Evolutionary conservation across 2,329 filamentous ascomycete species (phyloP), one percentile per base, ranked within the genome.

Genomic region (Diaporthe sp.): DNA sequence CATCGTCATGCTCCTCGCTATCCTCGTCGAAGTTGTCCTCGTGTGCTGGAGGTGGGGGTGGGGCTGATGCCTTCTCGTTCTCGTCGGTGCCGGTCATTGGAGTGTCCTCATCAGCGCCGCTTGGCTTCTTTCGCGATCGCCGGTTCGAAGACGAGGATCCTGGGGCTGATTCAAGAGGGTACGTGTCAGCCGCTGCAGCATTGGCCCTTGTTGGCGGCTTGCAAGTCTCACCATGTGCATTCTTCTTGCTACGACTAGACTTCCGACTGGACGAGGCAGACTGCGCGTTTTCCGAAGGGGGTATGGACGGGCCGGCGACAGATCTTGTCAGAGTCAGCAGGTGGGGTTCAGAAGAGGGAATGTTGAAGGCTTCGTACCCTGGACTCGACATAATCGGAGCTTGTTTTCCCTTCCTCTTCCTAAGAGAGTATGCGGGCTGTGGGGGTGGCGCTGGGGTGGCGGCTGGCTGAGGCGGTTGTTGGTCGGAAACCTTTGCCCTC

Each of bases 61-160:
- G 81, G 59, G 83, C 82, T 30, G 84, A 80, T 44, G 84, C 84
- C 44, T 85, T 86, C 42, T 84, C 83, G 61, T 80, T 86, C 74
- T 90, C 91, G 74, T 93, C 92, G 42, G 89, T 91, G 75, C 94
- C 92, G 65, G 91, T 92, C 92, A 96, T 95, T 42, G 88, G 84
- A 68, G 91, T 90, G 81, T 95, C 93, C 77, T 92, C 87, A 63
- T 82, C 77, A 78, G 85, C 82, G 83, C 89, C 81, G 81, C 81
- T 84, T 79, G 83, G 80, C 78, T 88, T 84, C 83, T 92, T 86
- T 86, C 93, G 87, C 78, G 89, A 85, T 76, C 85, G 84, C 68
- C 87, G 84, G 58, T 82, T 82, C 27, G 86, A 84, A 27, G 86
- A 81, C 42, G 82, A 80, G 22, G 84, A 75, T 56, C 79, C 79